Evolutionary conservation across 805 yeast genomes (phyloP).

Genomic region (Tetrapisispora fleetii): DNA sequence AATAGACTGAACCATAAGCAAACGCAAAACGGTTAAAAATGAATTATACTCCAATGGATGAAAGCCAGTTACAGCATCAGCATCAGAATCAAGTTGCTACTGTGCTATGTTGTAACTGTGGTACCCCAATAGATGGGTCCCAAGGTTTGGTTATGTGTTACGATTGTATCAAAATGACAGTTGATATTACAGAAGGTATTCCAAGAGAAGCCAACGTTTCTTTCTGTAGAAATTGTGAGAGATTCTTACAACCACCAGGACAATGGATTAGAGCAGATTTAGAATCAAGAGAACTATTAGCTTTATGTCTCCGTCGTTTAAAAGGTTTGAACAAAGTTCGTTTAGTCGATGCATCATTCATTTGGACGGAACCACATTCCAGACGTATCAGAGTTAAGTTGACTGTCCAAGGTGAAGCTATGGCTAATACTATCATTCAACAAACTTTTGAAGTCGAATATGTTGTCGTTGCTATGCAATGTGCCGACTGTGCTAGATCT

Average conservation of each 20-base stretch:
- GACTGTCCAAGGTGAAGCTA: slow-evolving; percentile 95
- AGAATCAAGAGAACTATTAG: slow-evolving; percentile 87
- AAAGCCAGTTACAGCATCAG: slow-evolving; percentile 23
- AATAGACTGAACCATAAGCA: too few species aligned
- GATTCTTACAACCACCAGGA: slow-evolving; percentile 88
- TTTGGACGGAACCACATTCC: slow-evolving; percentile 99
- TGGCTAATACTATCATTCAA: slow-evolving; percentile 82
- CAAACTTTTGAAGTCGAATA: slow-evolving; percentile 93
- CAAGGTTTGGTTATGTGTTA: slow-evolving; percentile 89
- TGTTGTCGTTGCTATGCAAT: slow-evolving; percentile 89
- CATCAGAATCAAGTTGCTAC: slow-evolving; percentile 50
- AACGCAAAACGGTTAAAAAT: slow-evolving; percentile 8
- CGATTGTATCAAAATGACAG: slow-evolving; percentile 90
- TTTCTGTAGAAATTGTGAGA: slow-evolving; percentile 94
- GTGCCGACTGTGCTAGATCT: slow-evolving; percentile 97
- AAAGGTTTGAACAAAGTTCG: slow-evolving; percentile 82
- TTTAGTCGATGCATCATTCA: slow-evolving; percentile 83
- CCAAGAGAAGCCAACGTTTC: slow-evolving; percentile 91
- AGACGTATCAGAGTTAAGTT: slow-evolving; percentile 84
- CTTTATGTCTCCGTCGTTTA: slow-evolving; percentile 77
- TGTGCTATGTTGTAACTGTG: slow-evolving; percentile 95
- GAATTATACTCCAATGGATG: slow-evolving; percentile 33
- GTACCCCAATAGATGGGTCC: slow-evolving; percentile 96
- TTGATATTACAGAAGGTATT: slow-evolving; percentile 87
- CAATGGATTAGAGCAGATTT: slow-evolving; percentile 88